Base-by-base conservation (phyloP, 176 grass and related monocot species). In the Saccharum officinarum region DNA sequence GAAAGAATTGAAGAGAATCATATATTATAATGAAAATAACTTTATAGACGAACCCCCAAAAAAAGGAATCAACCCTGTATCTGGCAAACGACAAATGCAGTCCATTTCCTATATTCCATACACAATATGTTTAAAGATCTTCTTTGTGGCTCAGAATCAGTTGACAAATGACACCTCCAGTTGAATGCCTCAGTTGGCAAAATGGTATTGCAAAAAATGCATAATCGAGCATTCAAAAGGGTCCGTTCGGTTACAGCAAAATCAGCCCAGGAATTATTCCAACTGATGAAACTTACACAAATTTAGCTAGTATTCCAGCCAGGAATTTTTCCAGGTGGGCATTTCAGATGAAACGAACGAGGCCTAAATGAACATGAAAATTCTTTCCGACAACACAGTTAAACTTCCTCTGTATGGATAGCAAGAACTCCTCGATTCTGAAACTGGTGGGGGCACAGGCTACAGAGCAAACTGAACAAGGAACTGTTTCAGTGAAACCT, bases 381-480 rank as follows among this genome's bases (percentile, higher is more conserved):
- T 59, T 15, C 1, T 10, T 79, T 83, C 50, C 9, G 46, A 71
- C 49, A 72, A 59, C 20, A 65, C 20, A 1, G 33, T 86, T 25
- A 78, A 52, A 57, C 50, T 57, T 68, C 66, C 28, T 69, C 67
- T 23, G 20, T 16, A 73, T 67, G 72, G 22, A 87, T 69, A 22
- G 46, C 60, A 67, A 73, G 26, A 68, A 73, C 31, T 77, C 45
- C 73, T 77, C 70, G 18, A 38, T 42, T 42, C 44, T 55, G n/a
- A 61, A 67, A 90, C 39, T 79, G 30, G 86, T 75, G 31, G 37
- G 57, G 68, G 16, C 50, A 49, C 61, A 79, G 6, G 22, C 67
- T 73, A 75, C 63, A 75, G 23, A 80, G 52, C 37, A 75, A 84
- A 71, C 63, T 64, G 75, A 84, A 44, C 39, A 75, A 67, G 34